Evolutionary conservation across 106 monocot genomes (phyloP).

Genomic region (Dactylorhiza incarnata): DNA sequence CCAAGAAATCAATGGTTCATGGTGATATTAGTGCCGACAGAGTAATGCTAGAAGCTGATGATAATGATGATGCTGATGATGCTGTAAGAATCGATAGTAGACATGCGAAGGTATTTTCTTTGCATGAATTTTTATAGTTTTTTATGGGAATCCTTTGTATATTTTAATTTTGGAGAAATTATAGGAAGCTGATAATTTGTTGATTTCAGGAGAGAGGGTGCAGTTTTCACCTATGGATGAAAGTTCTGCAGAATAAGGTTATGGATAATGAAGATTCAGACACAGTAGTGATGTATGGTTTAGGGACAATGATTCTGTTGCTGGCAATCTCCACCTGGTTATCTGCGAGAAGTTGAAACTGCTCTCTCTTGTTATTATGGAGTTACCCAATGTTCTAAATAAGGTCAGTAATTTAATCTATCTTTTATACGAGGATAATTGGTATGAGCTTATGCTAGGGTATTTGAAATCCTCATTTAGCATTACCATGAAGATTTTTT

Average conservation of each 20-base stretch:
- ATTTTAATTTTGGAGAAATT: neutral
- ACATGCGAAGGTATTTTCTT: neutral
- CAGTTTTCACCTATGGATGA: slow-evolving; percentile 45
- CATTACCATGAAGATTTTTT: too few species aligned
- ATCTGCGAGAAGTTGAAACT: slow-evolving; percentile 18
- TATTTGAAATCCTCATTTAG: too few species aligned
- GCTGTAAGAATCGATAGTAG: neutral
- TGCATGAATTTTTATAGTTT: neutral
- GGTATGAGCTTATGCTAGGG: too few species aligned
- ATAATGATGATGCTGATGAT: neutral
- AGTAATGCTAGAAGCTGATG: slow-evolving; percentile 18
- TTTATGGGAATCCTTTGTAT: neutral
- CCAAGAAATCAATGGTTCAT: neutral
- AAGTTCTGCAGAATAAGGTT: slow-evolving; percentile 32
- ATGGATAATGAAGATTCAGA: slow-evolving; percentile 40
- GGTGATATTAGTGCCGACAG: slow-evolving; percentile 7
- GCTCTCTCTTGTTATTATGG: too few species aligned
- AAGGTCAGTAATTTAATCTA: too few species aligned
- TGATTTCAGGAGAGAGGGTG: slow-evolving; percentile 23
- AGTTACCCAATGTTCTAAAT: too few species aligned
- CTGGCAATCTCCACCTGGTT: slow-evolving; percentile 56
- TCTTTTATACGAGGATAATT: too few species aligned
- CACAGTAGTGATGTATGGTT: slow-evolving; percentile 41
- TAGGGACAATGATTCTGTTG: slow-evolving; percentile 60
- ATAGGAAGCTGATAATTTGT: slow-evolving; percentile 4